Base-by-base conservation (phyloP, 768 basidiomycete species). In the Artomyces pyxidatus region DNA sequence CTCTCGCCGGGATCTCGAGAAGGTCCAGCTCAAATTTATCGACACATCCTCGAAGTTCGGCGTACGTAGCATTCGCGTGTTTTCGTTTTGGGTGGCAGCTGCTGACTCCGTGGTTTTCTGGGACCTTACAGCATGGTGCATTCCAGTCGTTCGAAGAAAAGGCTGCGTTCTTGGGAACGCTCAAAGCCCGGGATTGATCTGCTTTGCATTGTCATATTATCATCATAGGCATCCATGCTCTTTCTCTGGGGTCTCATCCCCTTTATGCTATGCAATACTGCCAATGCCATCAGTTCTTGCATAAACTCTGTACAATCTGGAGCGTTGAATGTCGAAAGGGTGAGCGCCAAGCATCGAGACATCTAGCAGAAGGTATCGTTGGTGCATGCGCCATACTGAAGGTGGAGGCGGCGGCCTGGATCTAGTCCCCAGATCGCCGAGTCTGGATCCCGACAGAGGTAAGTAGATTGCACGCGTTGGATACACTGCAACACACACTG, bases 71-170 rank as follows among this genome's bases (percentile, higher is more conserved):
- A n/a, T n/a, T n/a, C n/a, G n/a, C n/a, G n/a, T n/a, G n/a, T n/a
- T n/a, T n/a, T n/a, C n/a, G n/a, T n/a, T n/a, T n/a, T n/a, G n/a
- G n/a, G n/a, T n/a, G n/a, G n/a, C n/a, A n/a, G n/a, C n/a, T n/a
- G n/a, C n/a, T n/a, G n/a, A n/a, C n/a, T n/a, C n/a, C n/a, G n/a
- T n/a, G n/a, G n/a, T n/a, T n/a, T n/a, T n/a, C n/a, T n/a, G 42
- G 46, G 37, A 45, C 37, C 53, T 42, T 60, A 19, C 57, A 89
- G 88, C 94, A 96, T 65, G 93, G 93, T 62, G 83, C 87, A 42
- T 96, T 94, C 91, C 93, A 98, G 78, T 93, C 92, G 42, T 76
- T 78, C 74, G 88, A 89, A 73, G 95, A 97, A 84, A 97, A 97
- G 81, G 75, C 78, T 59, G 83, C 89, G 66, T 97, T 97, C 83